Evolutionary conservation across 2,329 filamentous ascomycete species (phyloP), one percentile per base, ranked within the genome.

Genomic region (Ophiobolus disseminans): DNA sequence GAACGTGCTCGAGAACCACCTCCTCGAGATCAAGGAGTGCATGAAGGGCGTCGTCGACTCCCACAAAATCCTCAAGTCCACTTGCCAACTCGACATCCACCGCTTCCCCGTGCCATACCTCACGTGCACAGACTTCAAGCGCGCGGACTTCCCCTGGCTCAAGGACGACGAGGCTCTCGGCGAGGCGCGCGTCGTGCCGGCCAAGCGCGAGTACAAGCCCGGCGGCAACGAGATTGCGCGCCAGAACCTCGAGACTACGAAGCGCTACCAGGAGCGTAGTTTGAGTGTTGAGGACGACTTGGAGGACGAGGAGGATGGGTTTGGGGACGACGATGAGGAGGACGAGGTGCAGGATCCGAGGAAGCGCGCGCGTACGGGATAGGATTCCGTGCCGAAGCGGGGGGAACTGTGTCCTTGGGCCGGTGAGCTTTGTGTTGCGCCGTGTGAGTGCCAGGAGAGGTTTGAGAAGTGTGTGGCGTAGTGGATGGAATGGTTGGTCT

Each of bases 111-210:
- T 80, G 23, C 42, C 63, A 3, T 78, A 79, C 58, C 64, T 81
- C 40, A 80, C 78, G 1, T 80, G 77, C 57, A 68, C 66, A 10
- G 64, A 70, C 9, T 67, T 82, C 34, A 60, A 67, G n/a, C 60
- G 63, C 14, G 55, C 58, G 47, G 70, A 79, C 60, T 63, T 77
- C 58, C 76, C 75, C 0, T 79, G 77, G 73, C 47, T 66, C 9
- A 51, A 42, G 14, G 51, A 47, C 9, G 53, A 50, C n/a, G 46
- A 37, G 20, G 30, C 39, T 9, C 26, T 45, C 13, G n/a, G n/a
- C n/a, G n/a, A n/a, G n/a, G n/a, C n/a, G n/a, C 37, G 20, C 8
- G 34, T 45, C 10, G 30, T 40, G 28, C 40, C 54, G 7, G 34
- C 28, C 0, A 68, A 63, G 57, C 40, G 54, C 7, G 57, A 51